Conservation (phyloP, 2,329 filamentous ascomycete species). For the Pseudopithomyces maydicus region DNA sequence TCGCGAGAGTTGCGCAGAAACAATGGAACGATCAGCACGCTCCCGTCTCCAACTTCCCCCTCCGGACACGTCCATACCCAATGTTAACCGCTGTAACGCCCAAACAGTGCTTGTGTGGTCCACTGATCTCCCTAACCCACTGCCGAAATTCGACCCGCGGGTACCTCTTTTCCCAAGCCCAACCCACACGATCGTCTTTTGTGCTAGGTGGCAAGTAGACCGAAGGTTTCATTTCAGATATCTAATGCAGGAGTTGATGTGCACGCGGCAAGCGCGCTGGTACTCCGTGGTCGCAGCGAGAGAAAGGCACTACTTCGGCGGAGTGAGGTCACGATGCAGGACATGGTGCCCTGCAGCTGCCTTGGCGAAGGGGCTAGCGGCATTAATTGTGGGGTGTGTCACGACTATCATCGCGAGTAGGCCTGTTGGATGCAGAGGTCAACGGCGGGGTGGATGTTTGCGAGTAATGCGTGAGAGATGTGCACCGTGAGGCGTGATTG, state of each 20-base stretch:
- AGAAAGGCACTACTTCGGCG: conserved; percentile 2
- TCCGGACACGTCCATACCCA: neutral
- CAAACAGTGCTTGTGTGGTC: neutral
- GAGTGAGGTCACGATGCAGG: conserved; percentile 5
- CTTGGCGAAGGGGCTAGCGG: neutral
- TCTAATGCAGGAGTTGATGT: neutral
- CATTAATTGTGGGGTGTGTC: neutral
- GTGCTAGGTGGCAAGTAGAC: neutral
- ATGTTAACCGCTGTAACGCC: neutral
- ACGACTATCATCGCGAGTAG: neutral
- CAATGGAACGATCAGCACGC: neutral
- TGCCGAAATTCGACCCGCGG: no score
- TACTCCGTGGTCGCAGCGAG: neutral
- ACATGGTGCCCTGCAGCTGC: neutral
- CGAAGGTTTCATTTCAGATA: neutral
- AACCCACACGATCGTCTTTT: neutral
- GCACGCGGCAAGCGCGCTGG: conserved; percentile 6
- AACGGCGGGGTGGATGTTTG: neutral
- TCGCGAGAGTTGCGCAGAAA: neutral
- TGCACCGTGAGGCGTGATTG: neutral
- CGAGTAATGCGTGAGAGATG: neutral
- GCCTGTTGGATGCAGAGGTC: neutral
- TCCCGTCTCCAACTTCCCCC: neutral
- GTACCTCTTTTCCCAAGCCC: neutral
- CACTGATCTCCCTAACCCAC: no score